Conservation (phyloP, 2,329 filamentous ascomycete species). For the Pestalotiopsis sp. region DNA sequence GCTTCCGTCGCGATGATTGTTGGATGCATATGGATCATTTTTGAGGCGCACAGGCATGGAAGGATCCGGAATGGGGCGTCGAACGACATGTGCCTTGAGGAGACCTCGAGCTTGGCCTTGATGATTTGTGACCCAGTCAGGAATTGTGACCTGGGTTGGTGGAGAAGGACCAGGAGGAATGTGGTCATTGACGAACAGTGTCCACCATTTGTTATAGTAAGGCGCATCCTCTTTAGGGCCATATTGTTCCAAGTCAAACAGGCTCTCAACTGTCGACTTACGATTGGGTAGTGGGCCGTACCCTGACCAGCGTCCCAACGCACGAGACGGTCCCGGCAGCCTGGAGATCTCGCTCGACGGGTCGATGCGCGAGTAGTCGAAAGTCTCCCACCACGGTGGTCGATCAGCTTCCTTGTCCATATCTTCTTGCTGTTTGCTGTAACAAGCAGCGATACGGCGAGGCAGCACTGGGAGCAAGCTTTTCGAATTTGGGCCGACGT, state of each 20-base stretch:
- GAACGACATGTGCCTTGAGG: background rate
- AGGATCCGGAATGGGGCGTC: no score
- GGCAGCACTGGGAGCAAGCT: background rate
- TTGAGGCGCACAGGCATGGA: no score
- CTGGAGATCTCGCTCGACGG: background rate
- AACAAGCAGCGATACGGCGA: background rate
- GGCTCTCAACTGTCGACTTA: accelerated
- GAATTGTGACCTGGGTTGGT: background rate
- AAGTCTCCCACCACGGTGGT: background rate
- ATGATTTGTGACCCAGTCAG: background rate
- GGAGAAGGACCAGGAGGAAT: background rate
- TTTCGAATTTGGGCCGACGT: background rate
- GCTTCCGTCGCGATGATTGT: background rate
- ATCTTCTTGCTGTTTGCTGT: background rate
- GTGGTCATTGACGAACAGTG: background rate
- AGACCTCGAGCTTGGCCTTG: background rate
- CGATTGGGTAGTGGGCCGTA: background rate
- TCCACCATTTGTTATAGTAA: background rate
- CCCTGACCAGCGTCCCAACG: background rate
- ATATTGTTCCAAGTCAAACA: background rate
- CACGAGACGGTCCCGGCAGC: background rate
- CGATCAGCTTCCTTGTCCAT: background rate
- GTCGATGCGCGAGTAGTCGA: background rate
- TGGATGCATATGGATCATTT: no score
- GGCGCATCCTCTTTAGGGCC: background rate